These are phyloP conservation scores for Schwanniomyces sp. DNA, from an alignment of 805 yeast species.

Conservation along the genomic window DNA sequence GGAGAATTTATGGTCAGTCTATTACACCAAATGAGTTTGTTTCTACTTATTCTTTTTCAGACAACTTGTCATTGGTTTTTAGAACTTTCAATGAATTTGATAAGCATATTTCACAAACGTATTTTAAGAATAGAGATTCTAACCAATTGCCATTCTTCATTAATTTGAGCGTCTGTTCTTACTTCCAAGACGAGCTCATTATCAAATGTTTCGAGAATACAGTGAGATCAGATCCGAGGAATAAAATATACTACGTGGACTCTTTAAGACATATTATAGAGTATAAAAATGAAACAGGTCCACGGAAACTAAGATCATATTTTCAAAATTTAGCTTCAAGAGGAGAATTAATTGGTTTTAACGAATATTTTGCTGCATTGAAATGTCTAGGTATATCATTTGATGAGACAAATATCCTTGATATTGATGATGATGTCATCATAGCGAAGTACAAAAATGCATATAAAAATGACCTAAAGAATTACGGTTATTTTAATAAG, in stretches of 20 bases:
- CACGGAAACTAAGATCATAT: conserved; percentile 27
- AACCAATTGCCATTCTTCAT: conserved; percentile 26
- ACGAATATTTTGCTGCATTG: conserved; percentile 33
- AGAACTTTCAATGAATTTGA: conserved; percentile 37
- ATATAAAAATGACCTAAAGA: conserved; percentile 32
- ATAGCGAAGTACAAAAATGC: conserved; percentile 33
- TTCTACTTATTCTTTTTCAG: conserved; percentile 28
- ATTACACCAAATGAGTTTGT: conserved; percentile 20
- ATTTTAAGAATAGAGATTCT: conserved; percentile 19
- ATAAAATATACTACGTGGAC: conserved; percentile 38
- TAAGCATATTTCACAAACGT: conserved; percentile 27
- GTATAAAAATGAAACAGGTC: conserved; percentile 12
- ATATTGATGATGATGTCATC: conserved; percentile 27
- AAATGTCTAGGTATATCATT: conserved; percentile 25
- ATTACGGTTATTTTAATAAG: conserved; percentile 34
- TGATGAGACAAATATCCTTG: conserved; percentile 8
- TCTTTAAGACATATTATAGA: conserved; percentile 24
- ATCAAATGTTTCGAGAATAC: conserved; percentile 42
- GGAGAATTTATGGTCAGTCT: conserved; percentile 13
- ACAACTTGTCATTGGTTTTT: conserved; percentile 32
- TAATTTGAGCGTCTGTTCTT: conserved; percentile 27
- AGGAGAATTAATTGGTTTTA: conserved; percentile 33
- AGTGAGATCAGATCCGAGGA: conserved; percentile 28
- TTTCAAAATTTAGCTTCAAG: conserved; percentile 21
- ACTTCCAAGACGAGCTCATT: conserved; percentile 39